Base-by-base conservation (phyloP, 2,329 filamentous ascomycete genomes). In the Colletotrichum godetiae region DNA sequence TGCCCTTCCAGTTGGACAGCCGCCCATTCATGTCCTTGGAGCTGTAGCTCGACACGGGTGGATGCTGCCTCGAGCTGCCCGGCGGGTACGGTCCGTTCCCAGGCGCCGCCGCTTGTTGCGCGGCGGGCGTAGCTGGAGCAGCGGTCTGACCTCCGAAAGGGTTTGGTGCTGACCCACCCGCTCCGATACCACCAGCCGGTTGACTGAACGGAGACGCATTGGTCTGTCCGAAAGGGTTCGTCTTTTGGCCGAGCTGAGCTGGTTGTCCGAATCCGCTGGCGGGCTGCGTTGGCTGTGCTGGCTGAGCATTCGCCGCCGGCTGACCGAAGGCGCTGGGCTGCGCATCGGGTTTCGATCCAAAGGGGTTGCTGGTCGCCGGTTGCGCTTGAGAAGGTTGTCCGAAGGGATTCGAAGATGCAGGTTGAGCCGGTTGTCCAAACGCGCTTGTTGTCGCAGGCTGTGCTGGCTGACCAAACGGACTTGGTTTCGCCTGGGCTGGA, bases 1-100 rank as follows among this genome's bases (percentile, higher is more conserved):
- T 89, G 22, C 90, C 90, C 76, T 93, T 93, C 86, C 92, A 95
- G 71, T 84, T 83, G 0, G 82, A 80, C 1, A 94, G 81, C 37
- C 81, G 81, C 0, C 86, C 86, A 55, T 84, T 82, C 79, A 83
- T 81, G 15, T 80, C 78, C 74, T 81, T 85, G 4, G 81, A 80
- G 12, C 81, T 82, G 76, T 90, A 89, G 65, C 82, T 84, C 10
- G 83, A 81, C 12, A 84, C 73, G 4, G 83, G 75, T 3, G 86
- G 87, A 64, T 88, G 87, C 68, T 86, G 80, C 70, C 81, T 86
- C 12, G 80, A 79, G 76, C 85, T 86, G 6, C 77, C 80, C 1
- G 86, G 85, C 1, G 84, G 81, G 74, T 88, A 88, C 1, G 87
- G 87, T 63, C 78, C 82, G 42, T 72, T 76, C 35, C 74, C 76